A percentile compares a stretch with the other conserved stretches of the same genome.
Conservation (phyloP, 352 stramenopile genomes). For the Phytophthora megakarya region DNA sequence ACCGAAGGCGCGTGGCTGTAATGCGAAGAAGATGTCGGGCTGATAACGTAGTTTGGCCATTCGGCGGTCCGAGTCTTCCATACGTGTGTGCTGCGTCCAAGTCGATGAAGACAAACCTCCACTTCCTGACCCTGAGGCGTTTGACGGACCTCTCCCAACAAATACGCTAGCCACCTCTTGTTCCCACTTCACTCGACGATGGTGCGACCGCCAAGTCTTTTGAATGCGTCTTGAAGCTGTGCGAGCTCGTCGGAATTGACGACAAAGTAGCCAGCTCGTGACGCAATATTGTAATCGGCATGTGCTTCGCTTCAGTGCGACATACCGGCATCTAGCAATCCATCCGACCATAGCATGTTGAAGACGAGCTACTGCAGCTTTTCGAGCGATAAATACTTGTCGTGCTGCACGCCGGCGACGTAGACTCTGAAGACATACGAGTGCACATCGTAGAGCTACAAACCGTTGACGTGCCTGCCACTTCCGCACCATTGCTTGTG, state of each 20-base stretch:
- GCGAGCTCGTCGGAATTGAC: constrained; percentile 44
- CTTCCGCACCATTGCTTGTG: constrained; percentile 64
- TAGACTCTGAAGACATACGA: constrained; percentile 55
- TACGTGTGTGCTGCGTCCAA: constrained; percentile 59
- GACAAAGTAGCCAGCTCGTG: constrained; percentile 58
- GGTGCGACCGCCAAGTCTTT: constrained; percentile 42
- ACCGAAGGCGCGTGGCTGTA: constrained; percentile 54
- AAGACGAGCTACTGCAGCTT: constrained; percentile 40
- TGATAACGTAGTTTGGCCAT: constrained; percentile 56
- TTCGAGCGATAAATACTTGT: constrained; percentile 23
- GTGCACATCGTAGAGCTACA: constrained; percentile 20
- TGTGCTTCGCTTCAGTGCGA: constrained; percentile 39
- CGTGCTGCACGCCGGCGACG: constrained; percentile 42
- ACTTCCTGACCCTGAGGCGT: constrained; percentile 13
- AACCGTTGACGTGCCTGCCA: constrained; percentile 47
- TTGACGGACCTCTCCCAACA: constrained; percentile 19
- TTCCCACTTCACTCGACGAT: constrained; percentile 46
- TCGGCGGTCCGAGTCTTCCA: constrained; percentile 73
- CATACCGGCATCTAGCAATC: constrained; percentile 46
- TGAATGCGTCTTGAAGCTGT: constrained; percentile 46
- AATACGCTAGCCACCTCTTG: constrained; percentile 60
- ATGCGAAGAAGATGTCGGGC: constrained; percentile 51
- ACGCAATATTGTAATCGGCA: constrained; percentile 51
- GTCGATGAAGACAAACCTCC: constrained; percentile 15
- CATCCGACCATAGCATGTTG: constrained; percentile 64